phyloP scores from a whole-genome alignment of 352 stramenopile species.

The Thalassiosira tumida region DNA sequence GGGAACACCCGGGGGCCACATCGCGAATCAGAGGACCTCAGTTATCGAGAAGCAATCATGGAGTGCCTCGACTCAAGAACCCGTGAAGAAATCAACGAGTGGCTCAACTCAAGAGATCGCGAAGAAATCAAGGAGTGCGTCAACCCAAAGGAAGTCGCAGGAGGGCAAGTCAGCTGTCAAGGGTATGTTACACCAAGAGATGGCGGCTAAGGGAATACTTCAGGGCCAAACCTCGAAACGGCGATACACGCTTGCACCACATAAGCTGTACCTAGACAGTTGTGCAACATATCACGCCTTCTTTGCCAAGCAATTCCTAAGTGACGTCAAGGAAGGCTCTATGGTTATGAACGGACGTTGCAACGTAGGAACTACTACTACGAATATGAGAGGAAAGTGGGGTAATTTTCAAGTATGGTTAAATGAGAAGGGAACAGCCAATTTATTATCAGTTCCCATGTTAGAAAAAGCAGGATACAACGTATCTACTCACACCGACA shows the following conservation, averaged over 20 bases:
- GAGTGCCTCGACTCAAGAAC: too few relatives aligned
- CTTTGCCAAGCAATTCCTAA: background rate
- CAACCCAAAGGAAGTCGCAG: too few relatives aligned
- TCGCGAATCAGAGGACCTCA: too few relatives aligned
- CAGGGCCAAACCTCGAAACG: background rate
- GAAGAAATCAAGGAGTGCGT: too few relatives aligned
- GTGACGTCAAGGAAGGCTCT: background rate
- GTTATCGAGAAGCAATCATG: too few relatives aligned
- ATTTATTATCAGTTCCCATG: slow-evolving; percentile 61
- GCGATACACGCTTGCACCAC: background rate
- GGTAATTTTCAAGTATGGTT: slow-evolving; percentile 35
- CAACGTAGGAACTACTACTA: slow-evolving; percentile 13
- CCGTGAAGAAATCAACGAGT: too few relatives aligned
- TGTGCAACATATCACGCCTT: slow-evolving; percentile 40
- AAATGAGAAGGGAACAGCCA: slow-evolving; percentile 68
- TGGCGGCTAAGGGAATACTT: background rate
- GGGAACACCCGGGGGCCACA: too few relatives aligned
- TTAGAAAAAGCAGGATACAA: slow-evolving; percentile 40
- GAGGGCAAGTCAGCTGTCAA: too few relatives aligned
- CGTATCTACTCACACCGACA: background rate
- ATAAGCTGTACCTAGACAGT: slow-evolving; percentile 43
- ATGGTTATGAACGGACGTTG: background rate
- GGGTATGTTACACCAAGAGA: too few relatives aligned
- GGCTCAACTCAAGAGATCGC: too few relatives aligned
- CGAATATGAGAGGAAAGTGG: background rate